Percentiles rank a stretch among this genome's conserved stretches.
Evolutionary conservation across 495 filamentous ascomycete genomes (phyloP).

Genomic region (Aspergillus homomorphus): DNA sequence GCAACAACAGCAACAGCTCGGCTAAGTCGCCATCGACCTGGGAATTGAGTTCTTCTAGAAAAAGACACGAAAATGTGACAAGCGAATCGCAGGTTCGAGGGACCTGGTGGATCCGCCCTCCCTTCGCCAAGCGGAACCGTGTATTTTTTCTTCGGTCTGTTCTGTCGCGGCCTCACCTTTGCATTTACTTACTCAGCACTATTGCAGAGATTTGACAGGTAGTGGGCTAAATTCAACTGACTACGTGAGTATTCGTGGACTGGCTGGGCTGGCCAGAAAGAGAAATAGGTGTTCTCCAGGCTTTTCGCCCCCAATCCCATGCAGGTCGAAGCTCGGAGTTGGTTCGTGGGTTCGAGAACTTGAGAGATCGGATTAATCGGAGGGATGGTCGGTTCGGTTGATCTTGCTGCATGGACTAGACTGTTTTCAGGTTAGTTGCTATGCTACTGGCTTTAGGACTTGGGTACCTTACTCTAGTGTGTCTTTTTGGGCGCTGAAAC

Average conservation of each 20-base stretch:
- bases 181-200: no score
- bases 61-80: slow-evolving; percentile 6
- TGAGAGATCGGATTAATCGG: neutral
- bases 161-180: no score
- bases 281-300: no score
- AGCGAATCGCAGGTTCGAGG: neutral
- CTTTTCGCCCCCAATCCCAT: neutral
- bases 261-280: no score
- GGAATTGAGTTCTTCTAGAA: slow-evolving; percentile 17
- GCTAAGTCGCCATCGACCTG: neutral
- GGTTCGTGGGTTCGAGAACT: neutral
- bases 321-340: neutral
- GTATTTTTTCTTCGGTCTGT: neutral
- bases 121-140: neutral
- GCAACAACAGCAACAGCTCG: no score
- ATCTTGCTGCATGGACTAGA: neutral
- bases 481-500: neutral
- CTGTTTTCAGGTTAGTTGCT: neutral
- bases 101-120: neutral
- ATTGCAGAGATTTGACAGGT: no score
- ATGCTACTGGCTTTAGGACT: neutral
- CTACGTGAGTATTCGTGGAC: no score
- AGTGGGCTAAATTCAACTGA: no score
- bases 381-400: no score
- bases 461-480: neutral